Evolutionary conservation across 2,329 filamentous ascomycete genomes (phyloP).

Genomic region (Hawksworthiomyces lignivorus): DNA sequence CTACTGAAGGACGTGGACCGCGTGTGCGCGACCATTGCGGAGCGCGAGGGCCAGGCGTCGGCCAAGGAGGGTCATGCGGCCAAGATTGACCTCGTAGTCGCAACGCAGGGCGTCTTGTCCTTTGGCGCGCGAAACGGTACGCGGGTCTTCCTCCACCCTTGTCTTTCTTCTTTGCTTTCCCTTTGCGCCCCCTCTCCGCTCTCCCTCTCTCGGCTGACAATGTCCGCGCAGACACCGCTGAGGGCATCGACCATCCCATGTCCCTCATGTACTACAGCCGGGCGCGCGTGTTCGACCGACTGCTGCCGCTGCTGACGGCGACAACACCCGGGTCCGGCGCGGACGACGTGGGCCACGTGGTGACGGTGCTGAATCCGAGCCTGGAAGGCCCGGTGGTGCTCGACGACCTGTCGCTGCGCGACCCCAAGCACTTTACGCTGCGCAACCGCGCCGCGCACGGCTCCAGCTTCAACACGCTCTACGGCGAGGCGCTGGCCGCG

Average conservation of each 20-base stretch:
- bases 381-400: slow-evolving; percentile 4
- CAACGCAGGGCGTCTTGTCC: slow-evolving; percentile 20
- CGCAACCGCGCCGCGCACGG: not conserved
- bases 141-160: not conserved
- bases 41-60: slow-evolving; percentile 17
- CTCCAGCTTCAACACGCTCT: slow-evolving; percentile 1
- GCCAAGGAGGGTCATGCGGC: slow-evolving; percentile 8
- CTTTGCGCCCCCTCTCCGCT: too few relatives aligned
- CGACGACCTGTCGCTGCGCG: slow-evolving; percentile 7
- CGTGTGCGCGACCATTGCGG: slow-evolving; percentile 21
- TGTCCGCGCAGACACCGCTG: slow-evolving; percentile 22
- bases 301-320: slow-evolving; percentile 23
- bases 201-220: too few relatives aligned
- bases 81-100: slow-evolving; percentile 26
- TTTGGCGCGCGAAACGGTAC: not conserved
- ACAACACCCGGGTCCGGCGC: slow-evolving; percentile 4
- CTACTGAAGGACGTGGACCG: slow-evolving; percentile 27
- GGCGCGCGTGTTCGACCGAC: slow-evolving; percentile 22
- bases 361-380: slow-evolving; percentile 22
- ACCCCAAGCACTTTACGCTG: not conserved
- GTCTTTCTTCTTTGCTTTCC: not conserved
- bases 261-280: slow-evolving; percentile 25
- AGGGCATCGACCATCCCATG: slow-evolving; percentile 23
- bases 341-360: slow-evolving; percentile 14
- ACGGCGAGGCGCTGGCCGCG: slow-evolving; percentile 4